These are phyloP conservation scores for Synchytrium microbalum DNA, from an alignment of 371 early-diverging fungal species.

Conservation along the genomic window DNA sequence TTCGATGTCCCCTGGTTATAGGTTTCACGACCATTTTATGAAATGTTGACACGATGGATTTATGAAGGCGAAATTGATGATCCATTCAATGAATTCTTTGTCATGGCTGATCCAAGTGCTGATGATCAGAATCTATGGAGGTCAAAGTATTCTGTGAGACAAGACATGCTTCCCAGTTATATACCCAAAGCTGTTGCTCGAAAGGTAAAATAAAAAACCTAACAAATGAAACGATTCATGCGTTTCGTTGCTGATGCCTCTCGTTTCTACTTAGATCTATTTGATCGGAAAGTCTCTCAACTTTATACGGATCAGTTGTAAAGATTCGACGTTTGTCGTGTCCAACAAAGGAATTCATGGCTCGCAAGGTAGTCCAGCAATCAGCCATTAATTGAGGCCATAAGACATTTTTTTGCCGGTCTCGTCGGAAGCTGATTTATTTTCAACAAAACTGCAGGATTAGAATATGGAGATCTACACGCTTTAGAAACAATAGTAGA, in stretches of 20 bases:
- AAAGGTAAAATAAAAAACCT: slow-evolving; percentile 60
- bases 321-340: slow-evolving; percentile 42
- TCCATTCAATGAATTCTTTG: slow-evolving; percentile 90
- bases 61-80: slow-evolving; percentile 91
- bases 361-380: slow-evolving; percentile 7
- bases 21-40: slow-evolving; percentile 79
- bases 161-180: slow-evolving; percentile 80
- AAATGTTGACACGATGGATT: slow-evolving; percentile 87
- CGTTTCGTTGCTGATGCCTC: background rate
- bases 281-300: slow-evolving; percentile 89
- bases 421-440: background rate
- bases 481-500: slow-evolving; percentile 69
- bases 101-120: slow-evolving; percentile 41
- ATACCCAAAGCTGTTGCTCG: slow-evolving; percentile 64
- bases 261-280: slow-evolving; percentile 51
- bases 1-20: no score
- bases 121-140: slow-evolving; percentile 73
- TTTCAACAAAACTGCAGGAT: background rate
- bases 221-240: no score
- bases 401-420: no score
- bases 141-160: slow-evolving; percentile 58
- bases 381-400: no score
- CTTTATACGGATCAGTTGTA: slow-evolving; percentile 81
- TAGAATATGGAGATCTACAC: slow-evolving; percentile 60
- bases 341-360: background rate